Evolutionary conservation across 441 rosid genomes (phyloP).

Genomic region (Gossypium davidsonii): DNA sequence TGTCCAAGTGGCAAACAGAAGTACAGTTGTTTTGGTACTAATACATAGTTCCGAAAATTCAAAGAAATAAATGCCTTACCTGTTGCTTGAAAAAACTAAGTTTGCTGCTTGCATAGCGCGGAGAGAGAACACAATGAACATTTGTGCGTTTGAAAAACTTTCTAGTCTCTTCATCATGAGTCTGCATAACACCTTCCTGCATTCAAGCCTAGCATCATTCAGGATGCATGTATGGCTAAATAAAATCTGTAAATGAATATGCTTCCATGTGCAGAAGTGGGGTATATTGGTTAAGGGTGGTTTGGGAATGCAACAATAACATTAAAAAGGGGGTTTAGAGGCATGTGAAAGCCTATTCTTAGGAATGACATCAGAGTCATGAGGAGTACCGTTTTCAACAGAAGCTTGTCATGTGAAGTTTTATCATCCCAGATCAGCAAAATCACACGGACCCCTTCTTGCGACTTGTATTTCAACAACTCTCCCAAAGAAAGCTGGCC

Average conservation of each 20-base stretch:
- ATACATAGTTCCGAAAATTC: not conserved
- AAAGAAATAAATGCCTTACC: conserved; percentile 31
- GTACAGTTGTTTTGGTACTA: not conserved
- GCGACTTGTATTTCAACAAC: conserved; percentile 60
- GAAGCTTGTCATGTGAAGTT: conserved; percentile 64
- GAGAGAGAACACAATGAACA: conserved; percentile 64
- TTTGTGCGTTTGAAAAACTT: conserved; percentile 54
- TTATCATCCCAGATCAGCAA: conserved; percentile 77
- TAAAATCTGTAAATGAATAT: not conserved
- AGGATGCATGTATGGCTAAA: not conserved
- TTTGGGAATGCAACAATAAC: not conserved
- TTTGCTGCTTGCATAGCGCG: conserved; percentile 68
- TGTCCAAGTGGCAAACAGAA: not conserved
- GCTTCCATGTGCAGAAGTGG: not conserved
- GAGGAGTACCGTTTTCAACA: conserved; percentile 51
- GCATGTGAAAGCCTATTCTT: not conserved
- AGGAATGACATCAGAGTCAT: not conserved
- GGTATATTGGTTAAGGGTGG: not conserved
- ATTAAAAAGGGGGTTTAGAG: not conserved
- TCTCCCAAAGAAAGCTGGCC: conserved; percentile 67
- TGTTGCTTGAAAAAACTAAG: conserved; percentile 69
- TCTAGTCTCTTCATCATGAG: conserved; percentile 81
- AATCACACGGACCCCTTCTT: conserved; percentile 76
- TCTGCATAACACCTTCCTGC: conserved; percentile 78
- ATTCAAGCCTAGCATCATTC: conserved; percentile 9